Conservation (phyloP, 768 basidiomycete species). For the Tubosaeta sp. region DNA sequence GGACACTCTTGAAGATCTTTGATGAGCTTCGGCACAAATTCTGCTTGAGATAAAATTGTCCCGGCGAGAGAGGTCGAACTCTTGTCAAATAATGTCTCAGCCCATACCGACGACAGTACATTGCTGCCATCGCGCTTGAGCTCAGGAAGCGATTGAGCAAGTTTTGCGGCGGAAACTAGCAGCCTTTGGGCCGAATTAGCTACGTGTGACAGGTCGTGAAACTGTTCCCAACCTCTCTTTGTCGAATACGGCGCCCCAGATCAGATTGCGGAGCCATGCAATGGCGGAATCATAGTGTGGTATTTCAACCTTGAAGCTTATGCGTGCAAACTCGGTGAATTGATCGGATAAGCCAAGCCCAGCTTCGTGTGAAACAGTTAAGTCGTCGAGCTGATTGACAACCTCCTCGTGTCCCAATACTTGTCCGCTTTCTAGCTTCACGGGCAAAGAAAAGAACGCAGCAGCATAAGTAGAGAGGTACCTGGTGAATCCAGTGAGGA, state of each 20-base stretch:
- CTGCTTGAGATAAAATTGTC: conserved; percentile 67
- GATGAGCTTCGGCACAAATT: conserved; percentile 73
- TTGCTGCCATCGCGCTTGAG: conserved; percentile 85
- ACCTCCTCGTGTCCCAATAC: conserved; percentile 83
- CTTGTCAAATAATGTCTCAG: conserved; percentile 61
- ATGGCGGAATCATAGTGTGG: conserved; percentile 76
- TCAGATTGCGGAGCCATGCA: conserved; percentile 79
- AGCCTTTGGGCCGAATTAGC: conserved; percentile 45
- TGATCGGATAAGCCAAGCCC: conserved; percentile 56
- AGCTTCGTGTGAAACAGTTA: conserved; percentile 84
- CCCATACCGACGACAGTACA: conserved; percentile 69
- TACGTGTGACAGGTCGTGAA: not conserved
- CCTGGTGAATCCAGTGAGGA: conserved; percentile 36
- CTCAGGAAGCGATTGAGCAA: conserved; percentile 86
- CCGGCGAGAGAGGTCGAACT: conserved; percentile 65
- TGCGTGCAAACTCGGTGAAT: conserved; percentile 72
- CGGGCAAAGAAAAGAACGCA: conserved; percentile 86
- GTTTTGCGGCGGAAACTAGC: conserved; percentile 80
- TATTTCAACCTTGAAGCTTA: conserved; percentile 83
- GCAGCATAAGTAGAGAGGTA: conserved; percentile 74
- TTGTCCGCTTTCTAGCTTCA: conserved; percentile 66
- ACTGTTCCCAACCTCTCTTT: conserved; percentile 57
- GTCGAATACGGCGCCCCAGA: conserved; percentile 73
- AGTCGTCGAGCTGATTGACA: conserved; percentile 82
- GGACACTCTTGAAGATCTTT: conserved; percentile 71